Base-by-base conservation (phyloP, 1,284 basidiomycete species). In the Retiboletus flavoniger region DNA sequence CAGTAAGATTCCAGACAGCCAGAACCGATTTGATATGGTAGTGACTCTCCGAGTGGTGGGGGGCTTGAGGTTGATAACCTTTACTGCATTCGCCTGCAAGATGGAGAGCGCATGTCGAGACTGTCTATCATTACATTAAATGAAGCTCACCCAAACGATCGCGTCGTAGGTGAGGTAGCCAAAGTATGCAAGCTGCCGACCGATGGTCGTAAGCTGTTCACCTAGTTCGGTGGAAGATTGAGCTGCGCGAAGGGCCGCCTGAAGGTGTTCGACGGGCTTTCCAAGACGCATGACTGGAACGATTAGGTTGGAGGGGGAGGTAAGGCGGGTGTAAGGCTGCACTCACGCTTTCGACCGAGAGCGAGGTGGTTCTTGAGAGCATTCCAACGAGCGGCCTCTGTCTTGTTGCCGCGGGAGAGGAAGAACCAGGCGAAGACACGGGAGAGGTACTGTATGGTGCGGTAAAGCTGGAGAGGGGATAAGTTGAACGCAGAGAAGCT, bases 191-290 rank as follows among this genome's bases (percentile, higher is more conserved):
- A 99, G 72, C 74, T 99, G 96, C 51, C 93, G 82, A 35, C 82
- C 88, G 62, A 98, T 85, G 35, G 90, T 87, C 1, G 89, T 83
- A 54, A 93, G 76, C 60, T 90, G 88, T 63, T 98, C 91, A n/a
- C 84, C 75, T 21, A 83, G 68, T 65, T 83, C 80, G 52, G 79
- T 78, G 10, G 81, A 67, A 5, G 80, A 70, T 32, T 87, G 76
- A 16, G 85, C 77, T n/a, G 90, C 87, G 59, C 88, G 90, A 53
- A 98, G 76, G 21, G 93, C 94, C 3, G 93, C 85, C 73, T 99
- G 97, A 17, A 97, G 79, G 75, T 98, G 94, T 71, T 99, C 96
- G 59, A 97, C 65, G 29, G 95, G 95, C 74, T 98, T 97, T 65
- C 95, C 93, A 50, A 98, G 78, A 19, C 96, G 84, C 81, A 98